Evolutionary conservation across 1,139 yeast species (phyloP).

Genomic region (Sugiyamaella sp.): DNA sequence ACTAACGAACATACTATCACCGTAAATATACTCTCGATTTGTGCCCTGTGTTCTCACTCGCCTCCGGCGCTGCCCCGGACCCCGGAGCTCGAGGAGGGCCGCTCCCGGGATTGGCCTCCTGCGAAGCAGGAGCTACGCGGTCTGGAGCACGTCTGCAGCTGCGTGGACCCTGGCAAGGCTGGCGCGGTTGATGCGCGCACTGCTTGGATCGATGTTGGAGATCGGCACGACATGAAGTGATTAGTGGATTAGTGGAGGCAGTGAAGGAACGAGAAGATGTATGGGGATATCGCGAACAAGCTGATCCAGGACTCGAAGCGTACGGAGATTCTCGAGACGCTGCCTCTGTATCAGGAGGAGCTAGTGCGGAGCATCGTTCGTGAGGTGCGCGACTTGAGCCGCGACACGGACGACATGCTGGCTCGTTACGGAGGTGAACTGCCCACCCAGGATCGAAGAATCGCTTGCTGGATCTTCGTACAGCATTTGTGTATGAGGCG

Average conservation of each 20-base stretch:
- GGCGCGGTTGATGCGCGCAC: no score
- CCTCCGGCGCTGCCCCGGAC: conserved; percentile 1
- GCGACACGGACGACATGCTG: conserved; percentile 57
- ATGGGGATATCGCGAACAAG: conserved; percentile 85
- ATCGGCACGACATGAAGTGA: no score
- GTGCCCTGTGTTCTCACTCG: neutral
- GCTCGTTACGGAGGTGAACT: conserved; percentile 46
- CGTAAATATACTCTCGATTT: conserved; percentile 9
- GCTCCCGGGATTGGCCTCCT: neutral
- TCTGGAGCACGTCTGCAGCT: no score
- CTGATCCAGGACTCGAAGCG: conserved; percentile 84
- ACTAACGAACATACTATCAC: conserved; percentile 46
- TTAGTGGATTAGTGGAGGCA: no score
- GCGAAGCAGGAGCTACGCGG: neutral
- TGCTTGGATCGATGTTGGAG: no score
- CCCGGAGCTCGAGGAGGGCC: neutral
- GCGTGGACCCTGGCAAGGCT: no score
- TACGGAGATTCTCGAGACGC: conserved; percentile 61
- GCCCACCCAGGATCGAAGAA: conserved; percentile 39
- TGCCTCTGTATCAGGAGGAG: conserved; percentile 78
- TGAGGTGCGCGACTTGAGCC: conserved; percentile 46
- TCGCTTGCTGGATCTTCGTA: conserved; percentile 72
- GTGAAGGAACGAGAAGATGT: no score
- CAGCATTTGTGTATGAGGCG: conserved; percentile 82
- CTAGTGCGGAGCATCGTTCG: conserved; percentile 64